Conservation (phyloP, 176 grass and related monocot genomes). For the Saccharum spontaneum region DNA sequence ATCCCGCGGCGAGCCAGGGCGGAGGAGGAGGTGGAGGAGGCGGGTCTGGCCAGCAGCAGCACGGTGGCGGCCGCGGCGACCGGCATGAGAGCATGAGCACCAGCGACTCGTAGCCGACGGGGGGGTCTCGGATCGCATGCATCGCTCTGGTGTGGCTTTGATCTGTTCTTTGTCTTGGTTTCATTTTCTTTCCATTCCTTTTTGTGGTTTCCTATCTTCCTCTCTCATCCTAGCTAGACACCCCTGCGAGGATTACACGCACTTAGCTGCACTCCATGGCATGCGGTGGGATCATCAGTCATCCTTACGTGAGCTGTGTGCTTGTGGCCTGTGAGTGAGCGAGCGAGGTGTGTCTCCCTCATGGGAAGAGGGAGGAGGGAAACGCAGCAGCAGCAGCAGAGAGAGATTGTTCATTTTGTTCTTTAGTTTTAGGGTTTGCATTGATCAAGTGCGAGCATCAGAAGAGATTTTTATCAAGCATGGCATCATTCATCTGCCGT, state of each 20-base stretch:
- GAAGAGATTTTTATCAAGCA: constrained; percentile 47
- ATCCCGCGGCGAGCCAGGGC: constrained; percentile 37
- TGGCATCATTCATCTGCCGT: constrained; percentile 30
- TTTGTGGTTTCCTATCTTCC: constrained; percentile 33
- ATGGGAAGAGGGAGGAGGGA: constrained; percentile 32
- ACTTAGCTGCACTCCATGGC: constrained; percentile 38
- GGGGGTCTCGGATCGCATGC: constrained; percentile 37
- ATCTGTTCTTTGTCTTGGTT: constrained; percentile 59
- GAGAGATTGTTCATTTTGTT: constrained; percentile 61
- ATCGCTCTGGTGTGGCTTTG: constrained; percentile 64
- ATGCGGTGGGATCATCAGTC: no score
- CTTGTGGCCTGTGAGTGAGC: constrained; percentile 34
- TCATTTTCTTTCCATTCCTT: constrained; percentile 25
- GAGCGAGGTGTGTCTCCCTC: constrained; percentile 20
- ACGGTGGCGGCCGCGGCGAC: constrained; percentile 43
- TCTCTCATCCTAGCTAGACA: constrained; percentile 17
- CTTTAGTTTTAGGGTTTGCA: constrained; percentile 61
- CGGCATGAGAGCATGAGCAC: constrained; percentile 93
- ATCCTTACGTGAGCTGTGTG: constrained; percentile 31
- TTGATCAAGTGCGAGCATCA: constrained; percentile 47
- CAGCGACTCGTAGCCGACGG: constrained; percentile 70
- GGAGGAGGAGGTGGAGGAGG: constrained; percentile 19
- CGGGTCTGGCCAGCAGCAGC: constrained; percentile 37
- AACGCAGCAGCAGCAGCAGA: constrained; percentile 21
- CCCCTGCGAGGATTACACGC: constrained; percentile 30